Base-by-base conservation (phyloP, 2,329 filamentous ascomycete species). In the Alternaria brassicae region DNA sequence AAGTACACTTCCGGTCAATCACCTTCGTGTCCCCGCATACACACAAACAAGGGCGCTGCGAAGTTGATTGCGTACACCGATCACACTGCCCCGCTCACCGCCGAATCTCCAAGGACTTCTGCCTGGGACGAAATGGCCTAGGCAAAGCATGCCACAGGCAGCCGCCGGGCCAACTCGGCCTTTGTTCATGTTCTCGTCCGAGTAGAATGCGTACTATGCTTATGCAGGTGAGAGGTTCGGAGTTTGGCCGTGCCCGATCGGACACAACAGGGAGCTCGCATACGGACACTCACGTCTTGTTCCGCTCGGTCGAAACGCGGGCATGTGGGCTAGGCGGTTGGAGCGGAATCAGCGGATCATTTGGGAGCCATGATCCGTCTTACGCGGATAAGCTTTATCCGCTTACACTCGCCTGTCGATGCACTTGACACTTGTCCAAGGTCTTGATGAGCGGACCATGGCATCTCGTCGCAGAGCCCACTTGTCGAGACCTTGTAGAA, bases 281-380 rank as follows among this genome's bases (percentile, higher is more conserved):
- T 23, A 42, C 40, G 49, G 32, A 56, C 53, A 54, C 52, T 60
- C 58, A 51, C 58, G 56, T 50, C 34, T 40, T 57, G 28, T 42
- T 62, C 63, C 63, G 63, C 59, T 68, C 65, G 65, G 68, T 58
- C 65, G 53, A 67, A 62, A 69, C 63, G 53, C 68, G 67, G 68
- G 47, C 58, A 61, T n/a, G 30, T 45, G 17, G 39, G 30, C 12
- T 21, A 41, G 53, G 19, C 34, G 34, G 41, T 23, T 53, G 53
- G n/a, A n/a, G n/a, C n/a, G n/a, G n/a, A n/a, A n/a, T n/a, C n/a
- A 58, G 56, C 60, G 63, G 62, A 65, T 49, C 34, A 65, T 57
- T 12, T 25, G 28, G 27, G 17, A 51, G 40, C 44, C 51, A 59
- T 51, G 57, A 61, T 63, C 57, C 53, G 60, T 57, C 30, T 48